Evolutionary conservation across 1,139 yeast genomes (phyloP).

Genomic region (Debaryomyces subglobosus): DNA sequence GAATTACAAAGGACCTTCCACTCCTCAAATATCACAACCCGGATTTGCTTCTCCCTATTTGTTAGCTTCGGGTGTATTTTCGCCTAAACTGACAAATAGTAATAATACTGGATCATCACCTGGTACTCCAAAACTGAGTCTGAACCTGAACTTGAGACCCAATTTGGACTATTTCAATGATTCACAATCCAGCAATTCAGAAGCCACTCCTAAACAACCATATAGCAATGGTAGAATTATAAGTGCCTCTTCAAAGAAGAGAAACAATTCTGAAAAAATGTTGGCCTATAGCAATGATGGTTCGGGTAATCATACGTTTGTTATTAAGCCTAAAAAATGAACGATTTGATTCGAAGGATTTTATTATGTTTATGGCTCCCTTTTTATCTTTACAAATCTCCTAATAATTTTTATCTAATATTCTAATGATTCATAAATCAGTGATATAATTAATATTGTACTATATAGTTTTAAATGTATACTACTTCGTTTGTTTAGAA

Average conservation of each 20-base stretch:
- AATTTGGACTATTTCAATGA: constrained; percentile 5
- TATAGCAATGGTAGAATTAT: constrained; percentile 29
- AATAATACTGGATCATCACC: constrained; percentile 24
- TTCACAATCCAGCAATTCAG: constrained; percentile 9
- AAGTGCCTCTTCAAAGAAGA: constrained; percentile 29
- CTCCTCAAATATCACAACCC: constrained; percentile 31
- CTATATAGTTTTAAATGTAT: constrained; percentile 4
- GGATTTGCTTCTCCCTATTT: constrained; percentile 67
- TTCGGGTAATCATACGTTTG: constrained; percentile 45
- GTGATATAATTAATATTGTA: not conserved
- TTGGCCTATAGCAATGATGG: constrained; percentile 49
- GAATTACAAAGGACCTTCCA: constrained; percentile 29
- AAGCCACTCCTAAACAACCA: constrained; percentile 26
- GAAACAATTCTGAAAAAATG: constrained; percentile 33
- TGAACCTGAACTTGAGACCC: constrained; percentile 13
- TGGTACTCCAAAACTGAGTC: constrained; percentile 23
- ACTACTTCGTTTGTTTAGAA: not conserved
- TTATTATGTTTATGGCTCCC: not conserved
- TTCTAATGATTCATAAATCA: not conserved
- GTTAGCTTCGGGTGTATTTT: constrained; percentile 56
- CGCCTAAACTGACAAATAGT: constrained; percentile 45
- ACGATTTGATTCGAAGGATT: not conserved
- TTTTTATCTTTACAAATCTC: not conserved
- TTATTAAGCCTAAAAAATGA: constrained; percentile 39
- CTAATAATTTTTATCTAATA: not conserved